Evolutionary conservation across 371 early-diverging fungal species (phyloP), one percentile per base, ranked within the genome.

Genomic region (Mortierella sp.): DNA sequence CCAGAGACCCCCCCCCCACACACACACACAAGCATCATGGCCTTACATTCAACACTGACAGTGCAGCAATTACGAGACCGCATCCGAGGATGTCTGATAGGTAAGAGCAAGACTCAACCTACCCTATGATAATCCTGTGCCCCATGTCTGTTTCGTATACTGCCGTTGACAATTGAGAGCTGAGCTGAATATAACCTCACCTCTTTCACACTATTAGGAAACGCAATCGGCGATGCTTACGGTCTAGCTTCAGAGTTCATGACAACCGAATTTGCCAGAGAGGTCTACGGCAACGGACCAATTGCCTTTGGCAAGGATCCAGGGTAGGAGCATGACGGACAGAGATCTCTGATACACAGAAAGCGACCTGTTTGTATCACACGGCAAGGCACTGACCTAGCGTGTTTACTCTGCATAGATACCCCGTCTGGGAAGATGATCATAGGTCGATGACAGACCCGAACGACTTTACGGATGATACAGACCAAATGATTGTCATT

Each of bases 211-310:
- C 19, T 14, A 19, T 8, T 56, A 87, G 87, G 89, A 28, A 84
- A 86, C 37, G 88, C 89, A 19, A 64, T 90, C 7, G 90, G 90
- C 6, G 92, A 91, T 72, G 89, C 88, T 44, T 79, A 89, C 46
- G 90, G 92, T 14, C 80, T 91, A 39, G 85, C 90, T 6, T 88
- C 90, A 32, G 89, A 90, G 68, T 90, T 90, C 58, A 79, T 90
- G 81, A 66, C 82, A 39, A 79, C 70, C 44, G 42, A 50, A 15
- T 62, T 80, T 32, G 81, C 87, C 9, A 46, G 48, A 41, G 28
- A 55, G 32, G 58, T 70, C 4, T 90, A 91, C 71, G 86, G 86
- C 11, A 72, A 81, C 34, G 89, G 88, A 0, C 87, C 88, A 17
- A 86, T 89, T 55, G 78, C 80, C 43, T 88, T 88, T 79, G 90